Evolutionary conservation across 495 filamentous ascomycete species (phyloP), one percentile per base, ranked within the genome.

Genomic region (Talaromyces ruber): DNA sequence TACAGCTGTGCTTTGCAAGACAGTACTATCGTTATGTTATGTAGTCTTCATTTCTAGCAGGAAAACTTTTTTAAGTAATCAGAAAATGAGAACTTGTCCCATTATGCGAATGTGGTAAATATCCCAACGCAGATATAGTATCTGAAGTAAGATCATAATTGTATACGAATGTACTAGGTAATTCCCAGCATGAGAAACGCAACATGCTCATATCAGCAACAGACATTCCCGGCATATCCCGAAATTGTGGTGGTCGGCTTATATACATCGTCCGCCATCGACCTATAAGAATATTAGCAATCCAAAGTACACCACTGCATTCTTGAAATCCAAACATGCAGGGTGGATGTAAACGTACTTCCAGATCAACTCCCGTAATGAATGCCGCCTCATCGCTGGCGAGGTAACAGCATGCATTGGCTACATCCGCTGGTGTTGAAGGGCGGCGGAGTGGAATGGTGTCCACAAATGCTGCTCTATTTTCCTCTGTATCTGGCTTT

Each of bases 361-460:
- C 67, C n/a, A 70, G 28, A 22, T 70, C 59, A n/a, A 70, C 63
- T 3, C 70, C 70, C 22, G 84, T 89, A 54, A 89, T 82, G 66
- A 87, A 89, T 37, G 75, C 70, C 0, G 81, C 82, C 62, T 89
- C 85, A 50, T 84, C 79, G 63, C 83, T 86, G 4, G 83, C 84
- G 21, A 89, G 72, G 66, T 82, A 88, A 18, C 80, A 75, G 53
- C 77, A 82, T 3, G 84, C 81, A 64, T 84, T 83, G n/a, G 82
- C 83, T 25, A 89, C 76, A 67, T 89, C 85, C 12, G 69, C 73
- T 1, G 82, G 79, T 9, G 81, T 81, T 7, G 78, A 80, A 8
- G 80, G 77, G 34, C 85, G 74, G 4, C 86, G 85, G 9, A 89
- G 73, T 7, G 87, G 87, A n/a, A 90, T 78, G 11, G 79, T 81